Percentiles rank a stretch among this genome's conserved stretches.
Evolutionary conservation across 331 rosid species (phyloP).

Genomic region (Phaseolus coccineus): DNA sequence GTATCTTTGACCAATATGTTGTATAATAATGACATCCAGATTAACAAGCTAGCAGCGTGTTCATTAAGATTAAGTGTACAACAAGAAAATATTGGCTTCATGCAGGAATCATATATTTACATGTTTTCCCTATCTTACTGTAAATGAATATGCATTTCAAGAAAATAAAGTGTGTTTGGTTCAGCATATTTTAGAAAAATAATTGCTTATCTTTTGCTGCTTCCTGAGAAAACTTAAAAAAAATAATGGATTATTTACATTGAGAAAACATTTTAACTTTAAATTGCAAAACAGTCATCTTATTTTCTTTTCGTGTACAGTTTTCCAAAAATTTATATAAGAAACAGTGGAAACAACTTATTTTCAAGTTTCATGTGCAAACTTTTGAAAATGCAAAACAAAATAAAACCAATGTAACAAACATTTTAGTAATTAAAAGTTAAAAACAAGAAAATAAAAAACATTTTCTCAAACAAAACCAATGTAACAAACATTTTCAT

Average conservation of each 20-base stretch:
- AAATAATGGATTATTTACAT: neutral
- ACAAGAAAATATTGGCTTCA: too few relatives aligned
- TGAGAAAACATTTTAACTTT: neutral
- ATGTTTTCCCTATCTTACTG: too few relatives aligned
- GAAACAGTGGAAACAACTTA: neutral
- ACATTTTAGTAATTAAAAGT: neutral
- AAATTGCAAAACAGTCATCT: neutral
- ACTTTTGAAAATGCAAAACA: neutral
- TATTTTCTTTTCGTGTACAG: neutral
- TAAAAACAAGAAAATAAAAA: neutral
- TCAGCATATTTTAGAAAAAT: neutral
- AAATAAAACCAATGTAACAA: neutral
- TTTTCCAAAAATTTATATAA: neutral
- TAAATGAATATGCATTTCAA: constrained; percentile 6
- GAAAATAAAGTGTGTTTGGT: neutral
- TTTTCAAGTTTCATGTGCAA: neutral
- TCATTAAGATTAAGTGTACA: too few relatives aligned
- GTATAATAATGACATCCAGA: too few relatives aligned
- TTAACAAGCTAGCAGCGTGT: too few relatives aligned
- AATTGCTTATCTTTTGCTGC: neutral
- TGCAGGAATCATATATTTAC: too few relatives aligned
- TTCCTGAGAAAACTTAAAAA: neutral
- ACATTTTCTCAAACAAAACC: neutral
- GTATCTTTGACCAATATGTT: too few relatives aligned
- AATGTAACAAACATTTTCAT: too few relatives aligned